A percentile compares a stretch with the other conserved stretches of the same genome.
These are phyloP conservation scores for Stemphylium vesicarium DNA, from an alignment of 2,329 filamentous ascomycete species.

Conservation along the genomic window DNA sequence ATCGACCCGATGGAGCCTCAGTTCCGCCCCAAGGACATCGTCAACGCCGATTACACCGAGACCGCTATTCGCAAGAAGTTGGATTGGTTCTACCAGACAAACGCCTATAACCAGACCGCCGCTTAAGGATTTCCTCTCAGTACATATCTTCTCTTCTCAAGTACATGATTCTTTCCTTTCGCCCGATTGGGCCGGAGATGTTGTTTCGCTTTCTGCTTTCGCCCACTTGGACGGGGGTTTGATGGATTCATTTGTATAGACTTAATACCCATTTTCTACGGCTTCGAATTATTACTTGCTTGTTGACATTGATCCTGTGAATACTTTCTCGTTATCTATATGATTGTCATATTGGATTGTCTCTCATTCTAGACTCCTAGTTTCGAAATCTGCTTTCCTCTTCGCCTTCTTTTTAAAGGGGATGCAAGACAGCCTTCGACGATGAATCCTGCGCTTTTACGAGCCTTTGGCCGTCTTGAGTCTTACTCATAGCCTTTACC, in stretches of 20 bases:
- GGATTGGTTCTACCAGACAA: slow-evolving; percentile 37
- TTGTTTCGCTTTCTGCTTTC: neutral
- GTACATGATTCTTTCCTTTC: neutral
- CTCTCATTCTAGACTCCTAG: slow-evolving; percentile 22
- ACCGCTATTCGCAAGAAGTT: slow-evolving; percentile 38
- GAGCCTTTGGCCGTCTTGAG: no score
- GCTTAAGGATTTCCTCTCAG: neutral
- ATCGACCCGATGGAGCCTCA: slow-evolving; percentile 40
- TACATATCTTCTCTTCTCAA: neutral
- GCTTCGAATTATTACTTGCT: no score
- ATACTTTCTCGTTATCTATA: neutral
- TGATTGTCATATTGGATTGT: slow-evolving; percentile 8
- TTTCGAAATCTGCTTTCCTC: no score
- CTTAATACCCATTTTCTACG: neutral
- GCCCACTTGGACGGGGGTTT: neutral
- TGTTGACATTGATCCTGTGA: neutral
- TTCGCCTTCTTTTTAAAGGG: no score
- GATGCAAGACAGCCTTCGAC: no score
- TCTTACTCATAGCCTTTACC: no score
- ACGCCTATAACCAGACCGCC: slow-evolving; percentile 36
- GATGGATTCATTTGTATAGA: no score
- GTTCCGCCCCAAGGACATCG: slow-evolving; percentile 36
- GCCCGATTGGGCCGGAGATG: neutral
- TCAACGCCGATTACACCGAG: slow-evolving; percentile 31
- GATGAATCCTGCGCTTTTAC: no score